Evolutionary conservation across 352 stramenopile species (phyloP), one percentile per base, ranked within the genome.

Genomic region (Phytophthora cryptogea): DNA sequence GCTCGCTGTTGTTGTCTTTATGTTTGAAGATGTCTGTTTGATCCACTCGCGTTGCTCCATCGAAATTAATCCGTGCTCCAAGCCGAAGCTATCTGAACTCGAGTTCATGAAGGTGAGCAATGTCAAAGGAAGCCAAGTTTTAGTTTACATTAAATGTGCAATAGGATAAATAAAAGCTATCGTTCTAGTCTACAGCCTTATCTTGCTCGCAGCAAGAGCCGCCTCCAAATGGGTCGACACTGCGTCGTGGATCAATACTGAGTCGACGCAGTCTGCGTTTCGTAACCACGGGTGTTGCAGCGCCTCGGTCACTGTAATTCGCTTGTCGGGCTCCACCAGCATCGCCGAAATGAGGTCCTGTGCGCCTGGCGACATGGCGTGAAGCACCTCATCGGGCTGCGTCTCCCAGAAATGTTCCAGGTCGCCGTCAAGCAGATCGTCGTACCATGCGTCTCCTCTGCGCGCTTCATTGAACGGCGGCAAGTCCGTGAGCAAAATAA

Each of bases 401-500:
- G 71, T 72, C 3, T 50, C 46, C 82, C 80, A 92, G 46, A 92
- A 92, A 20, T 68, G 54, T 28, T 78, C 48, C 59, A 89, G 70
- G 53, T 81, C 74, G 10, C 70, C 66, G 26, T 54, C 52, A 42
- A 86, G 48, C 26, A 92, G 63, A 49, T 66, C 76, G 59, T 86
- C 72, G 68, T 87, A 96, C 85, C 81, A 93, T 60, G 68, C 89
- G 50, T 97, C 88, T 37, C 76, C 86, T 20, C 65, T 65, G 13
- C 75, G 57, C 11, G 87, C 86, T 27, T 82, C 64, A 47, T 95
- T 84, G 59, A 96, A 97, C 26, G 91, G 91, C 26, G 90, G 89
- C 57, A 94, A 83, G 35, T 89, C 87, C 45, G 89, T 94, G 27
- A 97, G 63, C 55, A 97, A 75, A 64, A 97, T 96, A 68, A 97